These are phyloP conservation scores for Diaporthe helianthi DNA, from an alignment of 2,329 filamentous ascomycete species.

Conservation along the genomic window DNA sequence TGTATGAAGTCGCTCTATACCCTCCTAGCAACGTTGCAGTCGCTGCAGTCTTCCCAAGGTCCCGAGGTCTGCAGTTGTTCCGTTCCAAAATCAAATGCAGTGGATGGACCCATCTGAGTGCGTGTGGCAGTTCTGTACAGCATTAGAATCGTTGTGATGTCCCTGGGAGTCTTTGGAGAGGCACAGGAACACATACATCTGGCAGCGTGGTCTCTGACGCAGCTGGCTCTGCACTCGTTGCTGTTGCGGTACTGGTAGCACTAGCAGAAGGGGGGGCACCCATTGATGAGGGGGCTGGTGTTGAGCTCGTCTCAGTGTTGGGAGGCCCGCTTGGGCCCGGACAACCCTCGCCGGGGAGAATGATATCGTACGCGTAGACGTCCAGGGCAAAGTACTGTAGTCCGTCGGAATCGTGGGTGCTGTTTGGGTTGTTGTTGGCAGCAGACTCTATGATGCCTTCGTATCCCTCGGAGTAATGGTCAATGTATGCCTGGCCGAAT, in stretches of 20 bases:
- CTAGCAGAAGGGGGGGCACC: neutral
- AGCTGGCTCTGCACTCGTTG: neutral
- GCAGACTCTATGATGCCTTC: conserved; percentile 61
- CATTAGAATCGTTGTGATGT: neutral
- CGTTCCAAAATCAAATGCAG: neutral
- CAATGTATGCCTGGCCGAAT: conserved; percentile 65
- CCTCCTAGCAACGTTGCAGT: too few species aligned
- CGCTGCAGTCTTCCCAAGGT: too few species aligned
- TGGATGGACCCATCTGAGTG: conserved; percentile 1
- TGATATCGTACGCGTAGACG: conserved; percentile 70
- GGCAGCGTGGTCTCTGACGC: conserved; percentile 4
- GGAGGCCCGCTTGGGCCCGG: conserved; percentile 46
- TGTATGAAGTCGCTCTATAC: too few species aligned
- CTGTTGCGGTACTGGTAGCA: neutral
- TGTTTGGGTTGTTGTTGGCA: conserved; percentile 51
- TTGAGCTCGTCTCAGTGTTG: neutral
- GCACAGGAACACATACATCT: neutral
- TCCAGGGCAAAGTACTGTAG: conserved; percentile 75
- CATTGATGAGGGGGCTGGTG: neutral
- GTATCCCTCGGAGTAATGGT: conserved; percentile 69
- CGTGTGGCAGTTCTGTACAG: conserved; percentile 1
- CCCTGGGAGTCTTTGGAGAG: too few species aligned
- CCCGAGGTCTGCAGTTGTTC: too few species aligned
- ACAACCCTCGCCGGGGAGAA: conserved; percentile 68
- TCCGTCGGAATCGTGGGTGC: conserved; percentile 64